Evolutionary conservation across 164 flowering plant species (phyloP).

Genomic region (Vitis amurensis): DNA sequence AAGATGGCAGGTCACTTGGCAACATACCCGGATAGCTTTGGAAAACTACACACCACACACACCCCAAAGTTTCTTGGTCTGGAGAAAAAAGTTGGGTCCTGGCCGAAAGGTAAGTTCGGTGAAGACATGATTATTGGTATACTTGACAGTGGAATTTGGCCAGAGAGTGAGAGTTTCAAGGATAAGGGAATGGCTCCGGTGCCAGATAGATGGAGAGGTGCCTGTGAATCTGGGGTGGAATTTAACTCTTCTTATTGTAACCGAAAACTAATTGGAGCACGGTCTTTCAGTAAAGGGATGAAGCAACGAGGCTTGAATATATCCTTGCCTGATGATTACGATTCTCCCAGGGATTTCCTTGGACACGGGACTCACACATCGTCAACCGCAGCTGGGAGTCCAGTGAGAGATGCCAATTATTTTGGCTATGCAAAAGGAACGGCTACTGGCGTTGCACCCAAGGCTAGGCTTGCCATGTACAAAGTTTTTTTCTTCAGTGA

Average conservation of each 20-base stretch:
- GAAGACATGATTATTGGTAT: constrained; percentile 41
- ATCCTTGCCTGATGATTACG: not conserved
- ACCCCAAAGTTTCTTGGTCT: constrained; percentile 33
- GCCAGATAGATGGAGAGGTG: constrained; percentile 42
- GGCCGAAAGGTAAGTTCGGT: constrained; percentile 31
- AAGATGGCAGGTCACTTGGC: constrained; percentile 22
- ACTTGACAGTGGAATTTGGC: constrained; percentile 47
- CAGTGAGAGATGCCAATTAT: no score
- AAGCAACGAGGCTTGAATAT: constrained; percentile 16
- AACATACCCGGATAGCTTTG: constrained; percentile 27
- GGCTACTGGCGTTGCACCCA: no score
- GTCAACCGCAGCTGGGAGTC: no score
- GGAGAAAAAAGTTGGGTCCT: constrained; percentile 19
- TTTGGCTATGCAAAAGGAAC: no score
- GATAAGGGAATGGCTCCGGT: constrained; percentile 38
- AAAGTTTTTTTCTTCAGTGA: no score
- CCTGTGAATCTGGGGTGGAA: constrained; percentile 31
- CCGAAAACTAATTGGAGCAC: constrained; percentile 40
- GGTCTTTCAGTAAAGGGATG: constrained; percentile 38
- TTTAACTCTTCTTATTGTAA: constrained; percentile 41
- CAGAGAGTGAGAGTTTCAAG: constrained; percentile 36
- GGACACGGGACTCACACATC: no score
- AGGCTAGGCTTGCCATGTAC: no score
- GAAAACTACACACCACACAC: constrained; percentile 22
- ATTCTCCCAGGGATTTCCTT: no score